Conservation (phyloP, 1,139 yeast species). For the Spathaspora sp. region DNA sequence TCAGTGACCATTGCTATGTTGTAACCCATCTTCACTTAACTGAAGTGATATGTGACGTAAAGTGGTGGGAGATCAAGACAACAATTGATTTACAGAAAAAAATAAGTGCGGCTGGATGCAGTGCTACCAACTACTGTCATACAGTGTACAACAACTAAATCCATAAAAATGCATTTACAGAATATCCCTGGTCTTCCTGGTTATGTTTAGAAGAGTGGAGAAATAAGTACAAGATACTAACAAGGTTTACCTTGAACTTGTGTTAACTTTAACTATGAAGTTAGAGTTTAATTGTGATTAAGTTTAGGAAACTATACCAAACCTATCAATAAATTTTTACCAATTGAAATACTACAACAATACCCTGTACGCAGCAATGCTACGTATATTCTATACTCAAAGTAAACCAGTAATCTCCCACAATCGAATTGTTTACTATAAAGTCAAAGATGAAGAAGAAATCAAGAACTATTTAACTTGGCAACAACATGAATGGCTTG, state of each 20-base stretch:
- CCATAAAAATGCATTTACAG: no score
- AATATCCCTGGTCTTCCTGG: no score
- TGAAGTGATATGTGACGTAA: no score
- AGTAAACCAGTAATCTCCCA: background rate
- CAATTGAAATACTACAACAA: background rate
- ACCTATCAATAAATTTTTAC: background rate
- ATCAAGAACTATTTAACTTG: background rate
- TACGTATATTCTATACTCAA: background rate
- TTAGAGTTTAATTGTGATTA: background rate
- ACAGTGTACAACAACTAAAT: no score
- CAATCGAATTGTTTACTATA: background rate
- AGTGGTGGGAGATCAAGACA: background rate
- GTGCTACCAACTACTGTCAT: background rate
- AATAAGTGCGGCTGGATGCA: background rate
- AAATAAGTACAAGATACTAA: no score
- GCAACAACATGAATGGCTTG: background rate
- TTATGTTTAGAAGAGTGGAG: no score
- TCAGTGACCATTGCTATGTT: conserved; percentile 86
- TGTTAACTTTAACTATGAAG: no score
- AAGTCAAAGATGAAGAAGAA: background rate
- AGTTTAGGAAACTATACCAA: background rate
- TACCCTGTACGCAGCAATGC: background rate
- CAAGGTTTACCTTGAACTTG: no score
- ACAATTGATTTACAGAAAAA: background rate
- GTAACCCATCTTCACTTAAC: conserved; percentile 20